Evolutionary conservation across 495 filamentous ascomycete genomes (phyloP).

Genomic region (Penicillium paradoxum): DNA sequence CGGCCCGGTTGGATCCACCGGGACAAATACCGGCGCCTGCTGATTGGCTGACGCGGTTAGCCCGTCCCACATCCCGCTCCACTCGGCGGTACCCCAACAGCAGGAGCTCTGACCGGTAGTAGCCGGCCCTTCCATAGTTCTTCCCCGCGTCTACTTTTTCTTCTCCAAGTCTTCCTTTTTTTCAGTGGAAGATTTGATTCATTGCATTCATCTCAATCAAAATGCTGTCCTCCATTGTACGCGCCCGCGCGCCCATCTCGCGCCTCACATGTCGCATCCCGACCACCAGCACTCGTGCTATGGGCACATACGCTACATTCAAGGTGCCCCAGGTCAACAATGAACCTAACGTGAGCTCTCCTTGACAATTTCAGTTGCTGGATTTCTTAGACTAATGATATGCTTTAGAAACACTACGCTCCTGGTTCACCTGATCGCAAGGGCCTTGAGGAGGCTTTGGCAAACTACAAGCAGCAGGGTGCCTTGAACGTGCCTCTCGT

Average conservation of each 20-base stretch:
- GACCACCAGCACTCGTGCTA: constrained; percentile 24
- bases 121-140: constrained; percentile 23
- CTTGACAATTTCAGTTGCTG: background rate
- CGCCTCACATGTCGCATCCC: constrained; percentile 25
- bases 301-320: constrained; percentile 67
- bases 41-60: constrained; percentile 9
- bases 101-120: constrained; percentile 15
- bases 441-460: constrained; percentile 64
- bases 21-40: constrained; percentile 15
- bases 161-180: constrained; percentile 9
- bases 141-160: constrained; percentile 21
- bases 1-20: constrained; percentile 25
- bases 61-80: background rate
- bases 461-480: constrained; percentile 51
- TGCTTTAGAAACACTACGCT: constrained; percentile 72
- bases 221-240: constrained; percentile 36
- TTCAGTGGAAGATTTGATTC: background rate
- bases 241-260: constrained; percentile 28
- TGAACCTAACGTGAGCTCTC: constrained; percentile 78
- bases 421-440: constrained; percentile 75
- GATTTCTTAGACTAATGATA: background rate
- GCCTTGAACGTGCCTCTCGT: constrained; percentile 71
- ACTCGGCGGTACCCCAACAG: background rate
- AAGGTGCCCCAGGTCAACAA: constrained; percentile 83
- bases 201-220: constrained; percentile 10